Evolutionary conservation across 106 monocot genomes (phyloP).

Genomic region (Xerophyta viscosa): DNA sequence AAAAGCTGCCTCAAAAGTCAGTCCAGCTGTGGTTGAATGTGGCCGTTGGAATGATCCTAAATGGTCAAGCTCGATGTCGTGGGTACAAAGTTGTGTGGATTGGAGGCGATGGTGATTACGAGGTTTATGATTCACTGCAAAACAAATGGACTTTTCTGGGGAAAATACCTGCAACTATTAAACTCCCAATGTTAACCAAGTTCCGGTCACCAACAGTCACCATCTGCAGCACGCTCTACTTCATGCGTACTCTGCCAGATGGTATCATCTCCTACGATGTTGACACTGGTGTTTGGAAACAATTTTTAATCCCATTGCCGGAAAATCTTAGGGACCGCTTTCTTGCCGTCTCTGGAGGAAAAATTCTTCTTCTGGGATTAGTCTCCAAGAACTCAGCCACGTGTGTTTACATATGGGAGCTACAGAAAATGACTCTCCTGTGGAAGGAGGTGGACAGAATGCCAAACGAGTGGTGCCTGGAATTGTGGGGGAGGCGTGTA

Average conservation of each 20-base stretch:
- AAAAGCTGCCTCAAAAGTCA: constrained; percentile 54
- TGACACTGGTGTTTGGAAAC: constrained; percentile 47
- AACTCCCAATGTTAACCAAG: constrained; percentile 49
- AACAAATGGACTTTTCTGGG: constrained; percentile 39
- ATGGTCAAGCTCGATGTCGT: constrained; percentile 13
- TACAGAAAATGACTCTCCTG: constrained; percentile 95
- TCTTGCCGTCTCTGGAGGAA: constrained; percentile 53
- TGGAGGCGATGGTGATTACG: constrained; percentile 49
- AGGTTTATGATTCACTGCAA: constrained; percentile 61
- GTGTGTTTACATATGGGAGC: constrained; percentile 85
- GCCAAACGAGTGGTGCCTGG: constrained; percentile 95
- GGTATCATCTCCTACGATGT: constrained; percentile 66
- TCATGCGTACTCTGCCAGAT: constrained; percentile 63
- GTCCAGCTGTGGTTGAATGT: constrained; percentile 33
- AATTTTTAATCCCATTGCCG: constrained; percentile 58
- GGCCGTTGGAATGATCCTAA: constrained; percentile 62
- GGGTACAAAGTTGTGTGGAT: constrained; percentile 76
- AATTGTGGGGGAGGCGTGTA: constrained; percentile 75
- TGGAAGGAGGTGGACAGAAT: constrained; percentile 99
- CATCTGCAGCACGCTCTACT: constrained; percentile 59
- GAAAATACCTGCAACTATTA: constrained; percentile 42
- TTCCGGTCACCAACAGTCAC: constrained; percentile 62
- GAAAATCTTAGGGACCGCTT: constrained; percentile 35
- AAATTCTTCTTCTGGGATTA: constrained; percentile 75
- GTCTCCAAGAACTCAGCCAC: constrained; percentile 74